A percentile compares a stretch with the other conserved stretches of the same genome.
phyloP scores from a whole-genome alignment of 2,329 filamentous ascomycete genomes.

The Drechslerella stenobrocha region DNA sequence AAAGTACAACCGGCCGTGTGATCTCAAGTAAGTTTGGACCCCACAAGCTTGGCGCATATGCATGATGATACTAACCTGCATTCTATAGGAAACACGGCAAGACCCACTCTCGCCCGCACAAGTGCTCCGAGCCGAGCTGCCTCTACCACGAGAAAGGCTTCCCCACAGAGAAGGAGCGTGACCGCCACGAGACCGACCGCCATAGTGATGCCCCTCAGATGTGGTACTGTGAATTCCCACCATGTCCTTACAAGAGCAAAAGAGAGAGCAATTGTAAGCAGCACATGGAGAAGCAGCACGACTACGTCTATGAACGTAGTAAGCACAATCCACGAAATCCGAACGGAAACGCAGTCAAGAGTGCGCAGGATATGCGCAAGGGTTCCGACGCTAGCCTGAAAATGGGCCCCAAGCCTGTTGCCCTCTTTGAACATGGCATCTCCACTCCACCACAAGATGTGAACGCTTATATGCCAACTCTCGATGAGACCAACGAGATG shows the following conservation, averaged over 20 bases:
- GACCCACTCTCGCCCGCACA: constrained; percentile 94
- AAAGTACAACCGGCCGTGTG: constrained; percentile 94
- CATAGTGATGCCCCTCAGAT: constrained; percentile 78
- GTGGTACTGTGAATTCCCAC: constrained; percentile 79
- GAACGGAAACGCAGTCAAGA: constrained; percentile 23
- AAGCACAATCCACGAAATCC: constrained; percentile 70
- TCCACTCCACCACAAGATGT: constrained; percentile 47
- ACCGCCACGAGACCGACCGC: constrained; percentile 94
- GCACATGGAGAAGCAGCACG: constrained; percentile 97
- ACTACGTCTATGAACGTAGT: constrained; percentile 85
- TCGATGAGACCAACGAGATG: constrained; percentile 44
- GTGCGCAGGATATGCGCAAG: constrained; percentile 34
- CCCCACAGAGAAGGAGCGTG: constrained; percentile 97
- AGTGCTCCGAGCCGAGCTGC: constrained; percentile 79
- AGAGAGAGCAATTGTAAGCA: constrained; percentile 96
- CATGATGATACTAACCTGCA: constrained; percentile 9
- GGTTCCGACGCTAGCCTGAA: constrained; percentile 31
- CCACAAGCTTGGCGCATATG: too few species aligned
- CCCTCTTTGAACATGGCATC: constrained; percentile 44
- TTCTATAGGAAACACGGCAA: constrained; percentile 79
- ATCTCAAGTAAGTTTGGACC: constrained; percentile 66
- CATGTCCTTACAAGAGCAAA: constrained; percentile 92
- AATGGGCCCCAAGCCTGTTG: constrained; percentile 20
- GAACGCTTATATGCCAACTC: constrained; percentile 37
- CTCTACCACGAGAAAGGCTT: constrained; percentile 89